A percentile compares a stretch with the other conserved stretches of the same genome.
Evolutionary conservation across 352 stramenopile genomes (phyloP).

Genomic region (Globisporangium perplexum): DNA sequence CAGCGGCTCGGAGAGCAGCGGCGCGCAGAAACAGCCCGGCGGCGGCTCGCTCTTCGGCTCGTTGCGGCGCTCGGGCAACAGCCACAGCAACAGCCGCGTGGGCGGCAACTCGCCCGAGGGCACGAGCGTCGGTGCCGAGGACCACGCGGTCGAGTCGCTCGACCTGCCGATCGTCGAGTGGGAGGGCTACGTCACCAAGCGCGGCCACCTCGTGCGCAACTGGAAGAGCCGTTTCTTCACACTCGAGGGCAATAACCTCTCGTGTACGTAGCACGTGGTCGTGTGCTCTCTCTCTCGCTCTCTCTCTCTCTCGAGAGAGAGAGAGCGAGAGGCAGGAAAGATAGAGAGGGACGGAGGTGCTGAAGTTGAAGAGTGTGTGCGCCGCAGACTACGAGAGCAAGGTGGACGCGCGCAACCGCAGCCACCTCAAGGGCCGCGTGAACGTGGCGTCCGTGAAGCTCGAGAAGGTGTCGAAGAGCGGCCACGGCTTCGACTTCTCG

Average conservation of each 20-base stretch:
- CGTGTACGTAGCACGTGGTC: conserved; percentile 35
- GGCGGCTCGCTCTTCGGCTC: conserved; percentile 48
- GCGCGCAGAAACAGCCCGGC: conserved; percentile 36
- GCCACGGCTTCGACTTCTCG: conserved; percentile 78
- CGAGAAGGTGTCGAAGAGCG: conserved; percentile 74
- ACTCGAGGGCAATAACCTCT: conserved; percentile 80
- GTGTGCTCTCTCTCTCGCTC: too few species aligned
- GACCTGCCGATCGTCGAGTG: conserved; percentile 85
- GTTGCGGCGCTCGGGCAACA: conserved; percentile 39
- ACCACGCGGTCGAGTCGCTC: conserved; percentile 68
- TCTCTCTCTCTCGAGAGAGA: too few species aligned
- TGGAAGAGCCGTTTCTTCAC: conserved; percentile 89
- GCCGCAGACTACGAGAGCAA: conserved; percentile 82
- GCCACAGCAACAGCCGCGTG: conserved; percentile 36
- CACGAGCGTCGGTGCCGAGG: conserved; percentile 24
- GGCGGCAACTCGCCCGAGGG: conserved; percentile 9
- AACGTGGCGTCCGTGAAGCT: conserved; percentile 71
- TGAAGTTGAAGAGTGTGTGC: too few species aligned
- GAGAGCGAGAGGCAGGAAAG: too few species aligned
- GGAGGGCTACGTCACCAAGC: conserved; percentile 90
- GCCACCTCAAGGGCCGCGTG: conserved; percentile 80
- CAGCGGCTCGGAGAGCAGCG: conserved; percentile 38
- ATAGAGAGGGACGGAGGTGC: not conserved
- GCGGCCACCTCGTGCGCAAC: conserved; percentile 81
- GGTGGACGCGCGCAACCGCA: conserved; percentile 81